phyloP scores from a whole-genome alignment of 1,139 yeast genomes.

The Blastobotrys proliferans region DNA sequence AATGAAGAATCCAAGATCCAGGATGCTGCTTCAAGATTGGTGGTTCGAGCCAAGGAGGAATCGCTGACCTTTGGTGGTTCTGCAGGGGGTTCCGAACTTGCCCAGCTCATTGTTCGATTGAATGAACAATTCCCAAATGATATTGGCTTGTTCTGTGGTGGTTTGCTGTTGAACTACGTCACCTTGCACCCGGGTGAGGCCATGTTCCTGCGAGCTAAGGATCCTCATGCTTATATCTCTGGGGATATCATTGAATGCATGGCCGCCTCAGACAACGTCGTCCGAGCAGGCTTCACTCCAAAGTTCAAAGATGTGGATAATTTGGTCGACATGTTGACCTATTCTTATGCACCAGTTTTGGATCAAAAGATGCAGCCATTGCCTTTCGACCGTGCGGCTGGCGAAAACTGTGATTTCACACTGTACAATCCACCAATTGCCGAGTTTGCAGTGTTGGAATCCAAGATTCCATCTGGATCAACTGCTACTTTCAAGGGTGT shows the following conservation, averaged over 20 bases:
- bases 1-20: slow-evolving; percentile 55
- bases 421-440: slow-evolving; percentile 95
- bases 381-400: slow-evolving; percentile 58
- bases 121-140: slow-evolving; percentile 89
- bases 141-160: slow-evolving; percentile 93
- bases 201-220: slow-evolving; percentile 93
- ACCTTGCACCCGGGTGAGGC: slow-evolving; percentile 87
- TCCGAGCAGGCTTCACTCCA: slow-evolving; percentile 97
- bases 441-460: slow-evolving; percentile 88
- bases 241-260: slow-evolving; percentile 98
- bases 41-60: slow-evolving; percentile 50
- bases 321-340: slow-evolving; percentile 86
- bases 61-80: slow-evolving; percentile 34
- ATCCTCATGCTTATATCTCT: slow-evolving; percentile 94
- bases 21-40: slow-evolving; percentile 55
- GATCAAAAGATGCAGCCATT: slow-evolving; percentile 85
- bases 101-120: slow-evolving; percentile 69
- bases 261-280: slow-evolving; percentile 99
- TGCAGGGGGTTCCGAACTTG: slow-evolving; percentile 47
- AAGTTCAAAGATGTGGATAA: slow-evolving; percentile 92
- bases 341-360: slow-evolving; percentile 80
- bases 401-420: slow-evolving; percentile 46
- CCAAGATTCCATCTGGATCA: slow-evolving; percentile 50
- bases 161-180: slow-evolving; percentile 86
- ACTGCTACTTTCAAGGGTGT: slow-evolving; percentile 51